A percentile compares a stretch with the other conserved stretches of the same genome.
phyloP scores from a whole-genome alignment of 768 basidiomycete genomes.

The Boletus insuetus region DNA sequence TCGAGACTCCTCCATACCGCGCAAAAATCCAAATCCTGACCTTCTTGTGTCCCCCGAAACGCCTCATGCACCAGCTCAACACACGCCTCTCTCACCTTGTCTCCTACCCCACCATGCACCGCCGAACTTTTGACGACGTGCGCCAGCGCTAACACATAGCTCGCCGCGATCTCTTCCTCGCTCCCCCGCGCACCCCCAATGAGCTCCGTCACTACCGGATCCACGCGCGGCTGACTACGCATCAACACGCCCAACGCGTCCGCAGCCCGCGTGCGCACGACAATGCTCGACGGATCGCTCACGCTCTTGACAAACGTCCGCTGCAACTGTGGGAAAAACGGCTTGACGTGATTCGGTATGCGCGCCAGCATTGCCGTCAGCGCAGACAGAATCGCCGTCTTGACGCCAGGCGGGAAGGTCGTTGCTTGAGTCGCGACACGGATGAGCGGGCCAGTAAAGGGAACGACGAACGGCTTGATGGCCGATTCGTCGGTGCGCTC shows the following conservation, averaged over 20 bases:
- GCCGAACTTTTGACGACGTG: constrained; percentile 64
- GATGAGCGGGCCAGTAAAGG: constrained; percentile 93
- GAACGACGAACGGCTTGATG: constrained; percentile 94
- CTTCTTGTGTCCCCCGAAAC: constrained; percentile 70
- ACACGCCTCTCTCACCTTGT: constrained; percentile 68
- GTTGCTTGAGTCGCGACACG: constrained; percentile 89
- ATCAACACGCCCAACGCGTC: constrained; percentile 87
- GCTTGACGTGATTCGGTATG: constrained; percentile 88
- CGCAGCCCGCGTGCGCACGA: constrained; percentile 79
- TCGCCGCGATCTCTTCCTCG: constrained; percentile 68
- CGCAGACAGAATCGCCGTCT: constrained; percentile 85
- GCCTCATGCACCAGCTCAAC: constrained; percentile 76
- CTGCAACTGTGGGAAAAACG: constrained; percentile 98
- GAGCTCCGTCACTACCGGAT: constrained; percentile 92
- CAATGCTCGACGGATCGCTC: constrained; percentile 71
- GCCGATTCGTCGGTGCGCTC: constrained; percentile 79
- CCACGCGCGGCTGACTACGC: constrained; percentile 85
- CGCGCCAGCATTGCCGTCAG: constrained; percentile 80
- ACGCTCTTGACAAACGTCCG: constrained; percentile 94
- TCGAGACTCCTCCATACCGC: no score
- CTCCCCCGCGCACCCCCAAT: constrained; percentile 59
- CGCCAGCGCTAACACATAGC: constrained; percentile 73
- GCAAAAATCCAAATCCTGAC: constrained; percentile 33
- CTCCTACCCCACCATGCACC: constrained; percentile 67
- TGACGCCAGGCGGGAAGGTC: constrained; percentile 89